These are phyloP conservation scores for Coniochaeta ligniaria DNA, from an alignment of 2,329 filamentous ascomycete species.

Conservation along the genomic window DNA sequence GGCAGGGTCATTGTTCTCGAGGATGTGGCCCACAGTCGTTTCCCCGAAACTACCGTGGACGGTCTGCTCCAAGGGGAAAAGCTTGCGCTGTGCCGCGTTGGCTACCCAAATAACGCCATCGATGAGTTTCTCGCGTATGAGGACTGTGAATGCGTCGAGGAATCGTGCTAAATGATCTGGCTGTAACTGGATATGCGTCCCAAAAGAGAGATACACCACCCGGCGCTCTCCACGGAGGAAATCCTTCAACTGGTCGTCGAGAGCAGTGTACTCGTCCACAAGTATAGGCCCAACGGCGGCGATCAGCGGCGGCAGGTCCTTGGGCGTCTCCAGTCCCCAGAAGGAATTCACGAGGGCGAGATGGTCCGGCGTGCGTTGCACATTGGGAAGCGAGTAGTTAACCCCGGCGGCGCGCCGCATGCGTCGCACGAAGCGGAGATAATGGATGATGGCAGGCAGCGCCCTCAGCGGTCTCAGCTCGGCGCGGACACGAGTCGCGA, in stretches of 20 bases:
- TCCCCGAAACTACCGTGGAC: slow-evolving; percentile 4
- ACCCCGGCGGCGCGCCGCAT: slow-evolving; percentile 28
- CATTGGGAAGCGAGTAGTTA: slow-evolving; percentile 16
- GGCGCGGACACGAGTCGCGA: slow-evolving; percentile 27
- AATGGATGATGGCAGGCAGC: slow-evolving; percentile 20
- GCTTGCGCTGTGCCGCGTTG: slow-evolving; percentile 12
- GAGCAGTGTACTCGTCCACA: slow-evolving; percentile 21
- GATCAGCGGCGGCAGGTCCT: slow-evolving; percentile 31
- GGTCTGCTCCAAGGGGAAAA: slow-evolving; percentile 10
- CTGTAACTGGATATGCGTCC: slow-evolving; percentile 30
- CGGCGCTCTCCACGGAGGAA: slow-evolving; percentile 24
- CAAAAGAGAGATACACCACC: slow-evolving; percentile 32
- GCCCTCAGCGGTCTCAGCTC: slow-evolving; percentile 23
- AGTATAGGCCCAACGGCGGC: slow-evolving; percentile 32
- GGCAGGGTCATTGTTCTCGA: slow-evolving; percentile 18
- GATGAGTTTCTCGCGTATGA: slow-evolving; percentile 19
- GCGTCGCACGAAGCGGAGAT: slow-evolving; percentile 18
- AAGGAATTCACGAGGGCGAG: slow-evolving; percentile 36
- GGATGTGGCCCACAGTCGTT: slow-evolving; percentile 14
- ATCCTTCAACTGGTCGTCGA: slow-evolving; percentile 15
- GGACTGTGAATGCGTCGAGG: slow-evolving; percentile 20
- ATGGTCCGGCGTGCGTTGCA: slow-evolving; percentile 28
- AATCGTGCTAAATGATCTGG: slow-evolving; percentile 22
- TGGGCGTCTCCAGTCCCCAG: slow-evolving; percentile 32
- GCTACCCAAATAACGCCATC: slow-evolving; percentile 33